phyloP scores from a whole-genome alignment of 1,284 basidiomycete genomes.

The Apiotrichum veenhuisii region DNA sequence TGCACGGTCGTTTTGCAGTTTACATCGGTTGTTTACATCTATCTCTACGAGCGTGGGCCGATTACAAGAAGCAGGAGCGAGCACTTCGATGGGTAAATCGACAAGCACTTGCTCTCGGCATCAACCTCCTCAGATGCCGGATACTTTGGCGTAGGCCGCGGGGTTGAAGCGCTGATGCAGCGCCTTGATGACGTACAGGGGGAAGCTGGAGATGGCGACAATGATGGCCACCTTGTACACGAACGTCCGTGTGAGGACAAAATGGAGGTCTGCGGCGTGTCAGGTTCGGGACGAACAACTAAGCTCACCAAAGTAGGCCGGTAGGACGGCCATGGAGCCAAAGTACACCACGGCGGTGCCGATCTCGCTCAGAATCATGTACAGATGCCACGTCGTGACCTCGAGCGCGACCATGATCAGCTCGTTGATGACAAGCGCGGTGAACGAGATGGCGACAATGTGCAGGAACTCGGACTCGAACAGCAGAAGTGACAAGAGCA shows the following conservation, averaged over 20 bases:
- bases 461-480: constrained; percentile 98
- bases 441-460: constrained; percentile 97
- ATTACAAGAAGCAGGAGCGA: no score
- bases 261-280: constrained; percentile 68
- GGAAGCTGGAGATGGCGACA: constrained; percentile 86
- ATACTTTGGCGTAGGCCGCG: constrained; percentile 86
- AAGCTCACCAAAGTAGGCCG: constrained; percentile 87
- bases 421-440: constrained; percentile 92
- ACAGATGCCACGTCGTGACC: constrained; percentile 96
- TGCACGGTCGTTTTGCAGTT: no score
- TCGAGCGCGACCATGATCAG: constrained; percentile 98
- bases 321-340: constrained; percentile 86
- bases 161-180: constrained; percentile 83
- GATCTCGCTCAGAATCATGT: constrained; percentile 92
- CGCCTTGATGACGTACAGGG: constrained; percentile 85
- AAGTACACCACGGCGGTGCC: constrained; percentile 85
- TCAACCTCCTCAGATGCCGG: constrained; percentile 32
- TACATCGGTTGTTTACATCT: no score
- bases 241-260: constrained; percentile 83
- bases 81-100: background rate
- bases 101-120: background rate
- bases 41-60: no score
- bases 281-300: background rate
- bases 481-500: constrained; percentile 92
- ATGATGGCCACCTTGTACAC: constrained; percentile 95